Evolutionary conservation across 2,329 filamentous ascomycete species (phyloP), one percentile per base, ranked within the genome.

Genomic region (Aspergillus vadensis): DNA sequence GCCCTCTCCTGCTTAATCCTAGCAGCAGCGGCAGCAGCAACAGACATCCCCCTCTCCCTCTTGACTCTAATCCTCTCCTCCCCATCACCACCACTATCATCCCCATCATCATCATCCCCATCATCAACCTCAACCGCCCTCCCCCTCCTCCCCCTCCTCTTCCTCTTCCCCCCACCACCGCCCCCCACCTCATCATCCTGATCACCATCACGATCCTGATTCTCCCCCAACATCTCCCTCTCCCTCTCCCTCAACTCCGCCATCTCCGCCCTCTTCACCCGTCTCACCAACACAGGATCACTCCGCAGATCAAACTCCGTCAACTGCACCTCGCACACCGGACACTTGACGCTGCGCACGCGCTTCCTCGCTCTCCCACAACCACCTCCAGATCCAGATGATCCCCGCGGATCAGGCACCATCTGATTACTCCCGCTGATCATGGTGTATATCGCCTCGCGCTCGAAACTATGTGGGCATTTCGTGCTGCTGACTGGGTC

Each of bases 381-480:
- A 2, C 57, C 57, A 23, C 43, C 65, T 49, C 55, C 54, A 1
- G 63, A 10, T 30, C 27, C 63, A 0, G 69, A 36, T 36, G 10
- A 14, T 5, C 32, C 68, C 2, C 70, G 36, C 12, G 53, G 53
- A 32, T 55, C 67, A 4, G 69, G 69, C 25, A 70, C 64, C n/a
- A 63, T 71, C 17, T 64, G 67, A 30, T 41, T 38, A 44, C 76
- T 78, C 10, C 67, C 67, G 0, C 58, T 53, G 36, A 83, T 77
- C 77, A 83, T 80, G 15, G 71, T 69, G 15, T 74, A 59, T 59
- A 83, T 82, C 1, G 81, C 81, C 2, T 67, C 62, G 17, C 73
- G 76, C 65, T 83, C 81, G 65, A 83, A 83, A 52, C 74, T 80
- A 63, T 83, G 81, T 0, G 77, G 79, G 62, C 81, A 83, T 68